Evolutionary conservation across 306 rosid genomes (phyloP).

Genomic region (Fragaria nilgerrensis): DNA sequence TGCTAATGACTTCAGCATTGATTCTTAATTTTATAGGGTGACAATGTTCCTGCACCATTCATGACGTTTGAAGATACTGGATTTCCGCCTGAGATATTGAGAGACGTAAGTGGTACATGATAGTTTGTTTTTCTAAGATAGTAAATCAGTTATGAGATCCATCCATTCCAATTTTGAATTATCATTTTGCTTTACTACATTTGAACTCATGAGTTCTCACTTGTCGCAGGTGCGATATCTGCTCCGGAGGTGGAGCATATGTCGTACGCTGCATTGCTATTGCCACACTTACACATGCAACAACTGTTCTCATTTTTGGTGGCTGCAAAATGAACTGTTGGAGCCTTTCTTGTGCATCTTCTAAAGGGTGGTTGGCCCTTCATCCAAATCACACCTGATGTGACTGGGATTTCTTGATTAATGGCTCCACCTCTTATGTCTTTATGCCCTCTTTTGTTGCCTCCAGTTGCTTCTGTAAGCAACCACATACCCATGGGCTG

Average conservation of each 20-base stretch:
- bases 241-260: constrained; percentile 99
- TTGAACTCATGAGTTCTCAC: constrained; percentile 79
- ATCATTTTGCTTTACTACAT: constrained; percentile 34
- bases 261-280: constrained; percentile 99
- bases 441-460: constrained; percentile 94
- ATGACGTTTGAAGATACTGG: constrained; percentile 89
- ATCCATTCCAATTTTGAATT: constrained; percentile 20
- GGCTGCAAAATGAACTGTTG: constrained; percentile 99
- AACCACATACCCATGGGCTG: constrained; percentile 81
- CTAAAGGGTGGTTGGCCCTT: constrained; percentile 93
- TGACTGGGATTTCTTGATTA: constrained; percentile 94
- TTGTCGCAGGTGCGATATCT: constrained; percentile 99
- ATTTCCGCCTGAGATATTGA: constrained; percentile 92
- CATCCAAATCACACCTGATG: constrained; percentile 89
- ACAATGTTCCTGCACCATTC: constrained; percentile 90
- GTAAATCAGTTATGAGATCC: constrained; percentile 35
- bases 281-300: constrained; percentile 95
- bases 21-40: constrained; percentile 66
- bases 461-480: constrained; percentile 99
- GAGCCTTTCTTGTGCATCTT: constrained; percentile 97
- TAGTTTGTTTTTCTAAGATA: constrained; percentile 20
- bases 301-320: constrained; percentile 93
- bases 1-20: constrained; percentile 24
- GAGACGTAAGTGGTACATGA: constrained; percentile 67
- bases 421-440: constrained; percentile 85